Evolutionary conservation across 352 stramenopile genomes (phyloP).

Genomic region (Phytophthora fragariae): DNA sequence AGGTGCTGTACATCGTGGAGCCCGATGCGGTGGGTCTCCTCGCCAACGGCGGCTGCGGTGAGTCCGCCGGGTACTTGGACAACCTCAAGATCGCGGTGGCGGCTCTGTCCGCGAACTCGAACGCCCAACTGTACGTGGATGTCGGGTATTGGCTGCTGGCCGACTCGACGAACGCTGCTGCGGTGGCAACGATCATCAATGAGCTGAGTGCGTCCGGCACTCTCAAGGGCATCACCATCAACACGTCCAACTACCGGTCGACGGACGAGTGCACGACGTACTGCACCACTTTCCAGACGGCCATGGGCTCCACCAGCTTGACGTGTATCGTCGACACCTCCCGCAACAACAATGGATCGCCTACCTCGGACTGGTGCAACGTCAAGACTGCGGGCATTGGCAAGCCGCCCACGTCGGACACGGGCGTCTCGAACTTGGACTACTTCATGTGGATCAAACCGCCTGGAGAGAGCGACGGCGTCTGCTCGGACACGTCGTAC

Average conservation of each 20-base stretch:
- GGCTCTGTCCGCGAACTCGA: conserved; percentile 58
- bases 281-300: conserved; percentile 64
- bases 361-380: conserved; percentile 75
- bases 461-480: conserved; percentile 68
- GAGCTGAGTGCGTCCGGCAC: conserved; percentile 43
- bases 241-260: conserved; percentile 78
- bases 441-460: conserved; percentile 81
- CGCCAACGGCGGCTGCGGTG: conserved; percentile 50
- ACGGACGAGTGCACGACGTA: conserved; percentile 56
- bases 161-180: conserved; percentile 33
- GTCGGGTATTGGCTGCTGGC: conserved; percentile 68
- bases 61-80: conserved; percentile 49
- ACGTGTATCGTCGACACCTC: conserved; percentile 75
- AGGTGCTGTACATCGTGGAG: conserved; percentile 75
- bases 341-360: conserved; percentile 57
- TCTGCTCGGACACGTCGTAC: conserved; percentile 52
- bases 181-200: conserved; percentile 55
- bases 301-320: conserved; percentile 51
- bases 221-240: conserved; percentile 70
- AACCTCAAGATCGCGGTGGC: conserved; percentile 65
- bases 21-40: conserved; percentile 67
- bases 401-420: conserved; percentile 54
- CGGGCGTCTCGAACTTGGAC: conserved; percentile 58
- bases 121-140: conserved; percentile 72
- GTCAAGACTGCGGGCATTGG: conserved; percentile 65